Evolutionary conservation across 202 grass and related monocot genomes (phyloP), one percentile per base, ranked within the genome.

Genomic region (Panicum virgatum): DNA sequence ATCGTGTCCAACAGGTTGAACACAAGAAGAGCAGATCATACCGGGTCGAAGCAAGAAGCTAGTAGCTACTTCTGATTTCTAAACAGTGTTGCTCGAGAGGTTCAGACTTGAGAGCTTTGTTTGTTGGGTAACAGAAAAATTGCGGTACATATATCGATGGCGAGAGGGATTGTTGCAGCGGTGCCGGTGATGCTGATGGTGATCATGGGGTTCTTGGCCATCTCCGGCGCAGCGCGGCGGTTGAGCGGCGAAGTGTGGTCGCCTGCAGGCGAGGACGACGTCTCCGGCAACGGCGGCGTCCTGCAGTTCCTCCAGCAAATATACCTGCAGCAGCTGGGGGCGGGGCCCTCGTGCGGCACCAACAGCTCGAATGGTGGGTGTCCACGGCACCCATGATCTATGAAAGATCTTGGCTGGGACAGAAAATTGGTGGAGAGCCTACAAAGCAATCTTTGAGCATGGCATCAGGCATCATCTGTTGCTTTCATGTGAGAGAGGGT

Each of bases 331-430:
- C 45, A 22, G 44, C 82, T 89, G 54, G 70, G 45, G 5, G 82
- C 87, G 1, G 87, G 82, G 5, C 44, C 82, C 3, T 89, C 87
- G 15, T 89, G 87, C 62, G 63, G 77, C 82, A 89, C 87, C 62
- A 84, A 89, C 87, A 81, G 63, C 70, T 25, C 87, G 2, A 69
- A 89, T 37, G 70, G 82, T 47, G 87, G 87, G 12, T 89, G 87
- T 38, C 82, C 87, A 80, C 57, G 5, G 19, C 16, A 0, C 48
- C 60, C 82, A 29, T 54, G 50, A 88, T 72, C 54, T 80, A 74
- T 42, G 22, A 13, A 66, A 74, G 76, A 62, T 69, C 62, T 45
- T 45, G 9, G 25, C 5, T 19, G 6, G 23, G 10, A 52, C 29
- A 62, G 4, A 12, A 15, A 70, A 75, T 18, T 52, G 8, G 0